Base-by-base conservation (phyloP, 768 basidiomycete species). In the Myochromella boudieri region DNA sequence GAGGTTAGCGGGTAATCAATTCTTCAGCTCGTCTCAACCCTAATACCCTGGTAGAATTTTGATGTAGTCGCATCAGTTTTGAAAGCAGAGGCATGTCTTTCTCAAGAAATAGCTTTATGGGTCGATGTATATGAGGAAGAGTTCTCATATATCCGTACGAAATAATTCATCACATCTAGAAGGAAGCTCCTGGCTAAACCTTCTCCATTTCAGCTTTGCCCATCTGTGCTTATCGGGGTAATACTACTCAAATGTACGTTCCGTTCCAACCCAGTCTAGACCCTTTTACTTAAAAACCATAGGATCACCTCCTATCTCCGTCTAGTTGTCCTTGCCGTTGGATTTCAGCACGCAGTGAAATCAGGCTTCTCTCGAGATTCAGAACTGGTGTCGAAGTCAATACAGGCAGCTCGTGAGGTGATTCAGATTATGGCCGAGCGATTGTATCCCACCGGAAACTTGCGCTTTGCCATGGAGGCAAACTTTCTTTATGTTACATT, bases 281-380 rank as follows among this genome's bases (percentile, higher is more conserved):
- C 20, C 38, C 54, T 46, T 53, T 24, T 39, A 52, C 37, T 33
- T 39, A 9, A 26, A 17, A 20, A 38, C 5, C 17, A 37, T 42
- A 81, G 79, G 69, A 75, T 77, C 34, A 68, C 72, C 4, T 71
- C 77, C 15, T 82, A 81, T 54, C 65, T 80, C 14, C 75, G 78
- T 28, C 61, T 85, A 28, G 80, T 81, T 24, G 76, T 83, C 10
- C 73, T 80, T 37, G 72, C 79, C 10, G 68, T 69, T 34, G 81
- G 74, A 0, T 80, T 85, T 56, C 78, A 81, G 54, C 66, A 74
- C 37, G 68, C 67, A 33, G 63, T 66, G 34, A 71, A 70, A 53
- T 55, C 63, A 40, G 66, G 72, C 17, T 52, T 78, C 15, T 62
- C 66, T 1, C 67, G 63, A 4, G 67, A 72, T 33, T 77, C 72